Percentiles rank a stretch among this genome's conserved stretches.
phyloP scores from a whole-genome alignment of 257 asterid species.

The Knoxia roxburghii region DNA sequence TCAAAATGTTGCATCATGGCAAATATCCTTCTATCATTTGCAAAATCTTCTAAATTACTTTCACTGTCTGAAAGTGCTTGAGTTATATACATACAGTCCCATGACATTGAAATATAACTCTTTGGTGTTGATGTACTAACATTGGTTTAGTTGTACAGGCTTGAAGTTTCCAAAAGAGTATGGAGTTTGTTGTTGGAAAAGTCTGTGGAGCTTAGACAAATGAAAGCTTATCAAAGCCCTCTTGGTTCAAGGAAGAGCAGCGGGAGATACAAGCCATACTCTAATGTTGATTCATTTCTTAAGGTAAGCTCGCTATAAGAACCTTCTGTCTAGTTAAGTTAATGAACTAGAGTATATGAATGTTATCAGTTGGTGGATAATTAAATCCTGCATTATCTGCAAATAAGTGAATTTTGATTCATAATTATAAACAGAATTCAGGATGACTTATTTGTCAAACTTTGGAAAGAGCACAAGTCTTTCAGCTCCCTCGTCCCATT shows the following conservation, averaged over 20 bases:
- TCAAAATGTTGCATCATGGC: not conserved
- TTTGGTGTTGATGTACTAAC: not conserved
- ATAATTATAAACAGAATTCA: not conserved
- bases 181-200: constrained; percentile 67
- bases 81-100: not conserved
- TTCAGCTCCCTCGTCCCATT: not conserved
- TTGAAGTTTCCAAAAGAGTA: constrained; percentile 60
- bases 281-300: constrained; percentile 81
- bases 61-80: not conserved
- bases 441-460: not conserved
- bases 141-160: constrained; percentile 31
- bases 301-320: constrained; percentile 40
- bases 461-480: not conserved
- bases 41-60: not conserved
- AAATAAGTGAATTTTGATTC: not conserved
- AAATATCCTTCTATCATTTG: not conserved
- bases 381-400: not conserved
- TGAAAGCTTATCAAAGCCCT: constrained; percentile 48
- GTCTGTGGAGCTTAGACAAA: constrained; percentile 59
- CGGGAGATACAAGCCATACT: constrained; percentile 86
- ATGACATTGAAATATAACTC: not conserved
- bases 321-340: not conserved
- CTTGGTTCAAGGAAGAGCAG: constrained; percentile 59
- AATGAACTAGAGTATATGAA: not conserved
- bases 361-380: not conserved